These are phyloP conservation scores for Psilocybe subaeruginosa DNA, from an alignment of 768 basidiomycete species.

Conservation along the genomic window DNA sequence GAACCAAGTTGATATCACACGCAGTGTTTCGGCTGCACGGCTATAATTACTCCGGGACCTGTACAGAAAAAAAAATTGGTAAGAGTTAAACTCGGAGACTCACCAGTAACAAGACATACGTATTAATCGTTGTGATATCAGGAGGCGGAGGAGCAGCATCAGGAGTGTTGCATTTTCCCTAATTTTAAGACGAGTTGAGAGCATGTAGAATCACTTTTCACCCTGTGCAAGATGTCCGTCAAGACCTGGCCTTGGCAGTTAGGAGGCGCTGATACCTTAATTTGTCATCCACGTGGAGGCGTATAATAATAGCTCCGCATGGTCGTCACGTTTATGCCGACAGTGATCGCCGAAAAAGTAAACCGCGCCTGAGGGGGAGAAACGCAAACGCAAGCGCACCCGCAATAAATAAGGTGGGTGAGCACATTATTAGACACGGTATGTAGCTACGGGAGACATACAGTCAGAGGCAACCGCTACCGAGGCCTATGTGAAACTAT, in stretches of 20 bases:
- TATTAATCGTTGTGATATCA: no score
- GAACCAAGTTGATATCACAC: no score
- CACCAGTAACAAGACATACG: neutral
- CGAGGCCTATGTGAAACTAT: neutral
- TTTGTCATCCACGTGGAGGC: constrained; percentile 16
- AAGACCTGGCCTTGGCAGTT: neutral
- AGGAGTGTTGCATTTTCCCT: no score
- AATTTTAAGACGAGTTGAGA: no score
- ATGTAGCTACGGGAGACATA: neutral
- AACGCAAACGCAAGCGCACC: neutral
- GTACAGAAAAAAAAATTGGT: neutral
- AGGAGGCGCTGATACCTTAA: constrained; percentile 10
- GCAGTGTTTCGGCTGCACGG: neutral
- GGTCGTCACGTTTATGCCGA: constrained; percentile 18
- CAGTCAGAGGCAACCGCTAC: neutral
- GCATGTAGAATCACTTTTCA: neutral
- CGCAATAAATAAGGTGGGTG: neutral
- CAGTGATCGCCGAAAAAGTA: constrained; percentile 16
- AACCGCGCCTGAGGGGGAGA: neutral
- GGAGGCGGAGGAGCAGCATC: no score
- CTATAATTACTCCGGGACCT: neutral
- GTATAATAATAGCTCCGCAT: constrained; percentile 9
- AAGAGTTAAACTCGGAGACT: neutral
- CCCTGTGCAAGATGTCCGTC: neutral
- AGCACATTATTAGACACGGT: constrained; percentile 3